Percentiles rank a stretch among this genome's conserved stretches.
Conservation (phyloP, 306 rosid species). For the Hippophae tibetana region DNA sequence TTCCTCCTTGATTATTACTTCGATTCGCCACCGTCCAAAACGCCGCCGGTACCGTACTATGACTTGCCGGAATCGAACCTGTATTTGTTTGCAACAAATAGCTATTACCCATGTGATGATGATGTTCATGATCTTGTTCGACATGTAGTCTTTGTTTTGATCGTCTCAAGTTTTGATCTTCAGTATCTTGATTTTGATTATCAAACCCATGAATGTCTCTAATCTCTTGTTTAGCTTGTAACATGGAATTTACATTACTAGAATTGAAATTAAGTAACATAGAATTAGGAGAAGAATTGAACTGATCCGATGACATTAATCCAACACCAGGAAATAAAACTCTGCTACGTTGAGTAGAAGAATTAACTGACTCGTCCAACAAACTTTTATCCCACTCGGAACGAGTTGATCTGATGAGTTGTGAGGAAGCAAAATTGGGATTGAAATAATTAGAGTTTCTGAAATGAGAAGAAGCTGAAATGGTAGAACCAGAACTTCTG, state of each 20-base stretch:
- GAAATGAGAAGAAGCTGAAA: constrained; percentile 75
- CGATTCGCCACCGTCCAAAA: constrained; percentile 85
- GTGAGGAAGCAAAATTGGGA: constrained; percentile 49
- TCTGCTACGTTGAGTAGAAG: too few species aligned
- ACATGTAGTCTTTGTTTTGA: constrained; percentile 33
- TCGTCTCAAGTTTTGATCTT: constrained; percentile 45
- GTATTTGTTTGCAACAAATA: constrained; percentile 57
- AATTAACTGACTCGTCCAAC: too few species aligned
- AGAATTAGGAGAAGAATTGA: constrained; percentile 12
- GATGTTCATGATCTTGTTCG: constrained; percentile 55
- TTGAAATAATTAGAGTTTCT: constrained; percentile 60
- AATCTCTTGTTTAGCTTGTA: constrained; percentile 70
- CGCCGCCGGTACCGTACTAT: constrained; percentile 57
- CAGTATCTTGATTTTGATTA: constrained; percentile 34
- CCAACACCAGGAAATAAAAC: too few species aligned
- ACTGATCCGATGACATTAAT: too few species aligned
- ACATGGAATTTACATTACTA: constrained; percentile 23
- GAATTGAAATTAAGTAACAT: constrained; percentile 70
- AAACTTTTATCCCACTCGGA: constrained; percentile 5
- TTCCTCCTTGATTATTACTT: constrained; percentile 29
- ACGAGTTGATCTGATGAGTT: constrained; percentile 19
- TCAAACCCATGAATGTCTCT: constrained; percentile 47
- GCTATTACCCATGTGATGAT: constrained; percentile 26
- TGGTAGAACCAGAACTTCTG: constrained; percentile 81
- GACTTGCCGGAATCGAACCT: constrained; percentile 55